phyloP scores from a whole-genome alignment of 331 rosid species.

The Cydonia oblonga region DNA sequence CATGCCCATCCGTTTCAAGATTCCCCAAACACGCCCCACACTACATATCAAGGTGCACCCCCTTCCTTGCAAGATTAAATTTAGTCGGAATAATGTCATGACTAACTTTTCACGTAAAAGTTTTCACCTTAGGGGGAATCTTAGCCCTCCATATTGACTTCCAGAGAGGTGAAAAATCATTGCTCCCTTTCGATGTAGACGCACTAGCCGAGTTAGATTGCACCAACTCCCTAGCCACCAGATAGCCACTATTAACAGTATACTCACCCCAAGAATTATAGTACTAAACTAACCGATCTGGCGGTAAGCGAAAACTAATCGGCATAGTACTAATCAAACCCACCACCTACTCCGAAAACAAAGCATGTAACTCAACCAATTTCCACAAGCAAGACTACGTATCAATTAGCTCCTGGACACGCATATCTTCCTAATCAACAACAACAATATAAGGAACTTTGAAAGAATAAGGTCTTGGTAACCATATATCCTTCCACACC shows the following conservation, averaged over 20 bases:
- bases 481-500: not conserved
- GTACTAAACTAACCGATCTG: rapidly evolving
- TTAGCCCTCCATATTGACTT: not conserved
- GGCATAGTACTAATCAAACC: not conserved
- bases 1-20: not conserved
- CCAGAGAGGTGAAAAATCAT: not conserved
- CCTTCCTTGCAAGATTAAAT: not conserved
- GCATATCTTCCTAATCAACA: no score
- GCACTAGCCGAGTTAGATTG: not conserved
- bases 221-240: not conserved
- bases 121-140: not conserved
- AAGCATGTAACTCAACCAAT: no score
- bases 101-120: not conserved
- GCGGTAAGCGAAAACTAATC: not conserved
- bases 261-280: not conserved
- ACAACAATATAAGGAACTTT: not conserved
- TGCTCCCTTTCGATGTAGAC: not conserved
- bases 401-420: not conserved
- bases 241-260: no score
- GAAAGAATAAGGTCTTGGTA: not conserved
- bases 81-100: not conserved
- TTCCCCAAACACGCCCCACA: not conserved
- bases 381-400: not conserved
- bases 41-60: not conserved
- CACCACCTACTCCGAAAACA: not conserved